Base-by-base conservation (phyloP, 768 basidiomycete genomes). In the Psilocybe cyanescens region DNA sequence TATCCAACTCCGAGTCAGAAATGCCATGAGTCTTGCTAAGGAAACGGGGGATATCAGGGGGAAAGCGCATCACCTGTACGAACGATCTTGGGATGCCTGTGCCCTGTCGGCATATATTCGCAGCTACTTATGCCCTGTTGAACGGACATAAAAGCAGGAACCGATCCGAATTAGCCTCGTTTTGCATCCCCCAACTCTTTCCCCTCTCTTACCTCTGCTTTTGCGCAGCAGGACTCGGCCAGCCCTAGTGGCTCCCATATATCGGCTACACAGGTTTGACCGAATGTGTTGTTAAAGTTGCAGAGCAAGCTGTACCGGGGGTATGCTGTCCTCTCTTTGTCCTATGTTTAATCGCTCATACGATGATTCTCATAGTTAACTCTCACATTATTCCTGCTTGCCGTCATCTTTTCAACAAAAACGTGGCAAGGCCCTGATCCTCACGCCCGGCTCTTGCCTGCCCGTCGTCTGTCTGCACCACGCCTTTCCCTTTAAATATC, bases 111-210 rank as follows among this genome's bases (percentile, higher is more conserved):
- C 35, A 39, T 8, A 39, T 39, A 14, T 39, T 39, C 37, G 37
- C 30, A 35, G 17, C 29, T 53, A 39, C 52, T 47, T 19, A 24
- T 24, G 24, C 24, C 24, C 24, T 44, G 31, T 46, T 28, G 53
- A 46, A 39, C 16, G 31, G 11, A 28, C 30, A 50, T 47, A 41
- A 53, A 53, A 51, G 37, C 31, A 47, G 30, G 33, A 35, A 11
- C 33, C 33, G 33, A 55, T 59, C 30, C 33, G 59, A 35, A 53
- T 47, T 50, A 14, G 59, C 59, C 59, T 60, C 59, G 35, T 60
- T 54, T 60, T 55, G 14, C 48, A 33, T 60, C 55, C 53, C 54
- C 59, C 45, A 55, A 45, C 30, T 35, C 44, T 45, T n/a, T 53
- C 17, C 14, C 29, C 44, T 44, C 45, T 29, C 53, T 49, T 49